phyloP scores from a whole-genome alignment of 2,329 filamentous ascomycete genomes.

The Neonectria hederae region DNA sequence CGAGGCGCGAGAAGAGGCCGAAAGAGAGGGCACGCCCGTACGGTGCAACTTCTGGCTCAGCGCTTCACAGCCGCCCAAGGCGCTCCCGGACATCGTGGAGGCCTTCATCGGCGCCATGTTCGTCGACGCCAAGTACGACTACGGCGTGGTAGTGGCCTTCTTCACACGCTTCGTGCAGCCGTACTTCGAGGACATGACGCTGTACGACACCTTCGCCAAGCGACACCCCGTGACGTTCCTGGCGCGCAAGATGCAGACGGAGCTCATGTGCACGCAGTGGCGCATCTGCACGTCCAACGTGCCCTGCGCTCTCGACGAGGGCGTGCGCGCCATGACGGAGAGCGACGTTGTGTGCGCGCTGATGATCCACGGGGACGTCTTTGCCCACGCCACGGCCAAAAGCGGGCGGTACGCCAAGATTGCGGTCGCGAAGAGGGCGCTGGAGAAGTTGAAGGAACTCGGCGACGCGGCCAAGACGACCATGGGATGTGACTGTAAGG shows the following conservation, averaged over 20 bases:
- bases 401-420: slow-evolving; percentile 80
- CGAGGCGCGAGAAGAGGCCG: slow-evolving; percentile 46
- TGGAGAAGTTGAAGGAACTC: slow-evolving; percentile 58
- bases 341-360: slow-evolving; percentile 75
- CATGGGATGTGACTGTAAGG: slow-evolving; percentile 71
- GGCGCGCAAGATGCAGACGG: slow-evolving; percentile 67
- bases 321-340: slow-evolving; percentile 49
- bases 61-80: slow-evolving; percentile 73
- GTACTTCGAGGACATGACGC: slow-evolving; percentile 85
- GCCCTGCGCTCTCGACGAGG: slow-evolving; percentile 52
- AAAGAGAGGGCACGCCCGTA: slow-evolving; percentile 42
- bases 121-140: slow-evolving; percentile 87
- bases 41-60: slow-evolving; percentile 74
- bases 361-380: slow-evolving; percentile 76
- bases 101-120: slow-evolving; percentile 91
- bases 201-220: slow-evolving; percentile 88
- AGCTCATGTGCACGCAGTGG: slow-evolving; percentile 72
- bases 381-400: slow-evolving; percentile 68
- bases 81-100: slow-evolving; percentile 86
- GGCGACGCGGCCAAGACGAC: slow-evolving; percentile 64
- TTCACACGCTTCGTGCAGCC: slow-evolving; percentile 78
- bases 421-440: slow-evolving; percentile 67
- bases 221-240: slow-evolving; percentile 85
- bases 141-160: slow-evolving; percentile 76
- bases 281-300: slow-evolving; percentile 62